Evolutionary conservation across 2,329 filamentous ascomycete genomes (phyloP).

Genomic region (Penicillium sp.): DNA sequence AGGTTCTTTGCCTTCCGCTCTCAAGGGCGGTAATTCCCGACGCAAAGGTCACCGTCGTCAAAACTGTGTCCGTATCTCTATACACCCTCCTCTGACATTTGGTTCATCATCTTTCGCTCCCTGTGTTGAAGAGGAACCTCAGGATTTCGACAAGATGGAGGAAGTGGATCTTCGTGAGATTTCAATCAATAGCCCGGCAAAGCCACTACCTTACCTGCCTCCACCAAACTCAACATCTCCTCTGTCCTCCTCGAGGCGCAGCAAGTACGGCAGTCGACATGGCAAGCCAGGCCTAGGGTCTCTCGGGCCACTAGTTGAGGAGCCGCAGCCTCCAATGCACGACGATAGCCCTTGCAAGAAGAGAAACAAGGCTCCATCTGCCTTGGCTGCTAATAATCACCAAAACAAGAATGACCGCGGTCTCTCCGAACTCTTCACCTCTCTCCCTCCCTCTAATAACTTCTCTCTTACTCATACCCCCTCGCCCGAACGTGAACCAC

Average conservation of each 20-base stretch:
- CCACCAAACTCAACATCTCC: constrained; percentile 16
- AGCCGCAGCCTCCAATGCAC: constrained; percentile 11
- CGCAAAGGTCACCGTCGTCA: constrained; percentile 44
- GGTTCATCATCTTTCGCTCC: constrained; percentile 34
- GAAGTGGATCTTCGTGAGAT: constrained; percentile 28
- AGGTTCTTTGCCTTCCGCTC: constrained; percentile 30
- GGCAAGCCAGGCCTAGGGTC: constrained; percentile 20
- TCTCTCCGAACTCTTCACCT: constrained; percentile 29
- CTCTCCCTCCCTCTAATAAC: constrained; percentile 19
- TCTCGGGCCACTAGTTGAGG: constrained; percentile 24
- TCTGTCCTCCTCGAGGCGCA: constrained; percentile 11
- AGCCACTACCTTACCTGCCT: constrained; percentile 4
- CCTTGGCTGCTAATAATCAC: constrained; percentile 14
- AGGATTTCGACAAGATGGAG: constrained; percentile 35
- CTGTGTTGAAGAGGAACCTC: constrained; percentile 37
- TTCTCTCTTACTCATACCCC: constrained; percentile 29
- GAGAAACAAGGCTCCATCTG: constrained; percentile 20
- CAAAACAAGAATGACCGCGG: constrained; percentile 20
- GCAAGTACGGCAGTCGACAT: constrained; percentile 21
- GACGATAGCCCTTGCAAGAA: constrained; percentile 30
- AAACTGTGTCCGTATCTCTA: constrained; percentile 46
- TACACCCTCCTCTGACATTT: constrained; percentile 38
- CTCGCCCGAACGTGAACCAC: constrained; percentile 29
- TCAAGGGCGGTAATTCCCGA: constrained; percentile 34
- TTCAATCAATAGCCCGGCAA: constrained; percentile 21